Base-by-base conservation (phyloP, 2,329 filamentous ascomycete species). In the Fusarium sacchari region DNA sequence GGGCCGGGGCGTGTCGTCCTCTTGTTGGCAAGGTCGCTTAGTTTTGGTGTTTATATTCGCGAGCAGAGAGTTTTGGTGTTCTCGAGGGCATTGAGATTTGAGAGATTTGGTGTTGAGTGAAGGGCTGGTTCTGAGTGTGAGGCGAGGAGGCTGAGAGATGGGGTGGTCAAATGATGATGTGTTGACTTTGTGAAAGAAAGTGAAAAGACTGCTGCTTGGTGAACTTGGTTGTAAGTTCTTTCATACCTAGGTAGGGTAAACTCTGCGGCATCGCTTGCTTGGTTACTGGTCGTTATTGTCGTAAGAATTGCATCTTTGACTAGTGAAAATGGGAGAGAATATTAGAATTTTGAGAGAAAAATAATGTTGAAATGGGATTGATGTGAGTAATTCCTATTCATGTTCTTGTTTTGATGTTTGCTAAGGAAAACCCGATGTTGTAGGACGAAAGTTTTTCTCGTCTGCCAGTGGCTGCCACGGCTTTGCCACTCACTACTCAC, bases 1-100 rank as follows among this genome's bases (percentile, higher is more conserved):
- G 67, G 72, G 73, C 73, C 43, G 47, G 46, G 62, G 50, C 32
- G n/a, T 67, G 30, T 67, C 65, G 46, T 55, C 49, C 47, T 70
- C 40, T 68, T 64, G 3, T 37, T 58, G 42, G 32, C 18, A 58
- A n/a, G 14, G 8, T 37, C 42, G 56, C 42, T 58, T 50, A 10
- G 18, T 50, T 18, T 49, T 30, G 30, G 24, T 22, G 22, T 58
- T 28, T 58, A 58, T 58, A 50, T 58, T 18, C 17, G 24, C 17
- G 20, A 15, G 0, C 8, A 1, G 9, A 17, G 5, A n/a, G 14
- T 28, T 28, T 28, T 13, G 24, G 2, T 57, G 15, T 56, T 49
- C 9, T 40, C n/a, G n/a, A n/a, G 28, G 13, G 26, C 7, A 0
- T 4, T 43, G 14, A 15, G 22, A 9, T 13, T 6, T 32, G 22